Percentiles rank a stretch among this genome's conserved stretches.
Evolutionary conservation across 345 rosid genomes (phyloP).

Genomic region (Bruguiera parviflora): DNA sequence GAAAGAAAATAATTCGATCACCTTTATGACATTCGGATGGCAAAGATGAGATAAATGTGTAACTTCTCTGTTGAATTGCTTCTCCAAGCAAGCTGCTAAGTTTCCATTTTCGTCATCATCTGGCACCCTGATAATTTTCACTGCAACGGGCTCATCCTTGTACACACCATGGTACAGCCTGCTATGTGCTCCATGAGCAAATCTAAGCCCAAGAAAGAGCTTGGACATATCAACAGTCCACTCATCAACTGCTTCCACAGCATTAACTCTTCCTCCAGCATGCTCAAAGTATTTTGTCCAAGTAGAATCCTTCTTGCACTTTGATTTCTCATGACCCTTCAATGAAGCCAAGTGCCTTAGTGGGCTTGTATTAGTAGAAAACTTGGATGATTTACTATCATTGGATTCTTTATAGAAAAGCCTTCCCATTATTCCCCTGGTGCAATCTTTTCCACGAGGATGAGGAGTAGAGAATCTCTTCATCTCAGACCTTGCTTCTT

Average conservation of each 20-base stretch:
- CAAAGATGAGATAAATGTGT: conserved; percentile 66
- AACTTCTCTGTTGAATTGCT: conserved; percentile 84
- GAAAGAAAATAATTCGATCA: conserved; percentile 19
- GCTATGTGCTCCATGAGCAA: conserved; percentile 93
- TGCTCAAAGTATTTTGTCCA: conserved; percentile 89
- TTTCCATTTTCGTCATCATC: conserved; percentile 80
- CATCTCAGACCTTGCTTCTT: conserved; percentile 69
- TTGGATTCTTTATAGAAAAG: conserved; percentile 34
- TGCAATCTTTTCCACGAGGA: conserved; percentile 48
- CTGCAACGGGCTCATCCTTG: conserved; percentile 89
- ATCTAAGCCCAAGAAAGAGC: conserved; percentile 83
- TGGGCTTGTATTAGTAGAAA: conserved; percentile 45
- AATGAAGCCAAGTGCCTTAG: conserved; percentile 53
- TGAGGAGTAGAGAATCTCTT: conserved; percentile 88
- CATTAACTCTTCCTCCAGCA: conserved; percentile 75
- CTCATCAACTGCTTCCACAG: conserved; percentile 67
- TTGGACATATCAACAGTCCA: conserved; percentile 68
- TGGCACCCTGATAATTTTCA: conserved; percentile 79
- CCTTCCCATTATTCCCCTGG: conserved; percentile 42
- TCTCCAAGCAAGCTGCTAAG: conserved; percentile 66
- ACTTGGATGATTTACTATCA: conserved; percentile 32
- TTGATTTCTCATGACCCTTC: conserved; percentile 54
- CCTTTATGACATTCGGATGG: conserved; percentile 86
- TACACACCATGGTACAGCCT: conserved; percentile 89
- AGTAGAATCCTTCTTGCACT: conserved; percentile 56